Percentiles rank a stretch among this genome's conserved stretches.
Conservation (phyloP, 768 basidiomycete species). For the Cantharellus cinnabarinus region DNA sequence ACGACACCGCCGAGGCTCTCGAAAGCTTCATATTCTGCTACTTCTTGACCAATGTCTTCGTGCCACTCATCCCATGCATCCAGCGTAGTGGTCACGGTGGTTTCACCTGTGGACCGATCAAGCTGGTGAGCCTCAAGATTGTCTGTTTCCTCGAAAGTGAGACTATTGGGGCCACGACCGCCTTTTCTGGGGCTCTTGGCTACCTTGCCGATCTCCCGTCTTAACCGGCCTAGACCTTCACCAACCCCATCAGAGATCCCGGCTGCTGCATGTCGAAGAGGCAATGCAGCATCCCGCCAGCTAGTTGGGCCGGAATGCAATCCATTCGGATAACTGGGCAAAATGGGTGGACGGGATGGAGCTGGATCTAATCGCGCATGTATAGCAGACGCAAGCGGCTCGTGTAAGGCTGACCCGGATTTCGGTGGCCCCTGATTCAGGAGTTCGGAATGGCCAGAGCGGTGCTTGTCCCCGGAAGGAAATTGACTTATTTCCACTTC, state of each 20-base stretch:
- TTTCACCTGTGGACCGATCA: neutral
- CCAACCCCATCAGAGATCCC: conserved; percentile 35
- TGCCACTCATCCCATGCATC: neutral
- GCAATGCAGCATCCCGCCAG: conserved; percentile 2
- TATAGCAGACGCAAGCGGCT: conserved; percentile 58
- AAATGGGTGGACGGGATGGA: conserved; percentile 21
- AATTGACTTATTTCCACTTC: conserved; percentile 35
- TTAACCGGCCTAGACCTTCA: conserved; percentile 38
- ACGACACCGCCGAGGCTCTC: neutral
- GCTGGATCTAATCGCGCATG: conserved; percentile 34
- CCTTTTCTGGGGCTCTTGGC: neutral
- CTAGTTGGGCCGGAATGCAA: conserved; percentile 4
- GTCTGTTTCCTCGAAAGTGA: neutral
- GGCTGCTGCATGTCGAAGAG: conserved; percentile 20
- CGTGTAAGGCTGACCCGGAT: conserved; percentile 35
- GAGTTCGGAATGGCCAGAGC: conserved; percentile 1
- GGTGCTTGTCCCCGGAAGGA: neutral
- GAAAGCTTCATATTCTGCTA: neutral
- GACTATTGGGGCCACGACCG: neutral
- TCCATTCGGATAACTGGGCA: conserved; percentile 70
- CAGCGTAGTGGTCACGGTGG: neutral
- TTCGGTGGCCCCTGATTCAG: conserved; percentile 1
- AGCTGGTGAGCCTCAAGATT: neutral
- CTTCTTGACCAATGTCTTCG: neutral
- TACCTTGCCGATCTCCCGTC: conserved; percentile 27